A percentile compares a stretch with the other conserved stretches of the same genome.
Conservation (phyloP, 805 yeast genomes). For the Kuraishia cidri region DNA sequence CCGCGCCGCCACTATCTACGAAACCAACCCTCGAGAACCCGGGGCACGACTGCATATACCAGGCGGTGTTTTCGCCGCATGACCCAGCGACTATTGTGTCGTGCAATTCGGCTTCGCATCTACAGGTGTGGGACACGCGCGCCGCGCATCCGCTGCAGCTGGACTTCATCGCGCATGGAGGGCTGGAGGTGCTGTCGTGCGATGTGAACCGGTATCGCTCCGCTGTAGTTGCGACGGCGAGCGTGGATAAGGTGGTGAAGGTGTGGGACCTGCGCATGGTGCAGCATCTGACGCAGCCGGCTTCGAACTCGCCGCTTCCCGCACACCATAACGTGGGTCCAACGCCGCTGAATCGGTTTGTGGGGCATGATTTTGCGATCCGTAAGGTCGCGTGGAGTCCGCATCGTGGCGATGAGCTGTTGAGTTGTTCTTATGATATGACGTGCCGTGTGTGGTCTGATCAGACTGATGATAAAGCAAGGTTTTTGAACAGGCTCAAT, state of each 20-base stretch:
- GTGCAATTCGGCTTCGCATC: slow-evolving; percentile 65
- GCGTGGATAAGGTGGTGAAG: slow-evolving; percentile 81
- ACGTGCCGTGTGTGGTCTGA: slow-evolving; percentile 83
- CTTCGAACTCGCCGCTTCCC: slow-evolving; percentile 24
- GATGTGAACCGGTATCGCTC: slow-evolving; percentile 91
- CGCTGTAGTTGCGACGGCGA: slow-evolving; percentile 74
- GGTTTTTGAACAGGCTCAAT: slow-evolving; percentile 35
- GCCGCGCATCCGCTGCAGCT: slow-evolving; percentile 49
- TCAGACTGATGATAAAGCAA: slow-evolving; percentile 47
- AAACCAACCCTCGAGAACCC: slow-evolving; percentile 22
- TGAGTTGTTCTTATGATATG: slow-evolving; percentile 89
- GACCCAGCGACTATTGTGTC: slow-evolving; percentile 60
- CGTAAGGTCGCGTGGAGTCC: slow-evolving; percentile 85
- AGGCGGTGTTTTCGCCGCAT: slow-evolving; percentile 79
- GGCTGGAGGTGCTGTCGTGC: slow-evolving; percentile 69
- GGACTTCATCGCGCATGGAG: slow-evolving; percentile 66
- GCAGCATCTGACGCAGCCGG: slow-evolving; percentile 23
- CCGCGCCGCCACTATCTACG: slow-evolving; percentile 23
- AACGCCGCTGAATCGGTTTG: slow-evolving; percentile 65
- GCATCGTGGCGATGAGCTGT: slow-evolving; percentile 59
- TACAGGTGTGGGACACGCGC: slow-evolving; percentile 79
- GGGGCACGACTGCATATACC: slow-evolving; percentile 58
- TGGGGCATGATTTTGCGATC: slow-evolving; percentile 88
- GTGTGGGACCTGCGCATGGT: slow-evolving; percentile 86
- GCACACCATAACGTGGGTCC: slow-evolving; percentile 42